A percentile compares a stretch with the other conserved stretches of the same genome.
These are phyloP conservation scores for Penicillium sp. DNA, from an alignment of 2,329 filamentous ascomycete species.

Conservation along the genomic window DNA sequence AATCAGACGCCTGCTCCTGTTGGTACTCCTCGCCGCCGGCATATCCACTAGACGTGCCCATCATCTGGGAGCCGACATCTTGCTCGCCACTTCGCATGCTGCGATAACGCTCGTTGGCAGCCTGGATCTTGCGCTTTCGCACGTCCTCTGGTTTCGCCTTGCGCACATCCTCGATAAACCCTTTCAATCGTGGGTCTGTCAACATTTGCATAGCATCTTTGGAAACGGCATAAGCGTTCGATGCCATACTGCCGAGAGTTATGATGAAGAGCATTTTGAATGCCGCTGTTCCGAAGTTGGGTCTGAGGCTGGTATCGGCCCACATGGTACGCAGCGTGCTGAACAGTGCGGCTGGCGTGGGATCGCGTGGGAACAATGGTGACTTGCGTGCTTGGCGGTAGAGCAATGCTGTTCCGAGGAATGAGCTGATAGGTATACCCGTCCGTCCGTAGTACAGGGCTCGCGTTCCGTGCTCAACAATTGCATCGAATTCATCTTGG, in stretches of 20 bases:
- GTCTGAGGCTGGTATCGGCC: not conserved
- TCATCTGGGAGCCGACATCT: not conserved
- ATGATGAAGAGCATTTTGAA: conserved; percentile 21
- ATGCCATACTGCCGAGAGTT: not conserved
- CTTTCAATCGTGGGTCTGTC: conserved; percentile 25
- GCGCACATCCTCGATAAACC: conserved; percentile 22
- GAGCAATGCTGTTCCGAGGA: conserved; percentile 7
- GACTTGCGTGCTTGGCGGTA: conserved; percentile 15
- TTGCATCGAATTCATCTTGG: conserved; percentile 37
- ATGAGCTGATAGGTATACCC: conserved; percentile 20
- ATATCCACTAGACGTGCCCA: not conserved
- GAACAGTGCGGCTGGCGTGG: conserved; percentile 8
- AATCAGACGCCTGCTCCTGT: conserved; percentile 3
- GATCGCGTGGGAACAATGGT: conserved; percentile 5
- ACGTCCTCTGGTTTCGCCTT: conserved; percentile 22
- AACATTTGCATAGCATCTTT: conserved; percentile 13
- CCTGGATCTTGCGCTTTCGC: conserved; percentile 19
- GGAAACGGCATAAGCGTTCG: conserved; percentile 11
- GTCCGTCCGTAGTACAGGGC: conserved; percentile 22
- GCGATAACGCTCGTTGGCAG: conserved; percentile 5
- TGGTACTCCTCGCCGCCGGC: not conserved
- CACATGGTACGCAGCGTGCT: conserved; percentile 3
- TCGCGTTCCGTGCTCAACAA: conserved; percentile 23
- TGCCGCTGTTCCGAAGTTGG: not conserved
- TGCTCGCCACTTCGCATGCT: conserved; percentile 3